Conservation (phyloP, 2,329 filamentous ascomycete genomes). For the Rhinocladiella similis region DNA sequence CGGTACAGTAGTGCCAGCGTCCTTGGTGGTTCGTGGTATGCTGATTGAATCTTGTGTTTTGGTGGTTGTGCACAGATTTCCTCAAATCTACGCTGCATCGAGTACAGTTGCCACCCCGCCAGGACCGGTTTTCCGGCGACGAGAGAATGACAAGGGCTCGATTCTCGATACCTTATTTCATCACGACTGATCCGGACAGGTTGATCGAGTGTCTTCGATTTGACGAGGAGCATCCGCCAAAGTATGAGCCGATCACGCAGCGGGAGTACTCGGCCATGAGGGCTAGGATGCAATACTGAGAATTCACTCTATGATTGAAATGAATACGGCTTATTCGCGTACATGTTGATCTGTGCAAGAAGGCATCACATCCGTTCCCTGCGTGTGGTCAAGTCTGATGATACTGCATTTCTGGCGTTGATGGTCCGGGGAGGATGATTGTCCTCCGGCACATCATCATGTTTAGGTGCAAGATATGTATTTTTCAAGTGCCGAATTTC, state of each 20-base stretch:
- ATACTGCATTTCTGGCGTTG: too few species aligned
- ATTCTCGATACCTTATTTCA: slow-evolving; percentile 63
- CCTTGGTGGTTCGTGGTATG: not conserved
- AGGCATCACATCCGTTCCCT: too few species aligned
- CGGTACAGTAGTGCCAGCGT: not conserved
- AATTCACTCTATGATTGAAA: too few species aligned
- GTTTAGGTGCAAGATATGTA: too few species aligned
- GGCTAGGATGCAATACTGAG: slow-evolving; percentile 34
- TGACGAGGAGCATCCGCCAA: slow-evolving; percentile 44
- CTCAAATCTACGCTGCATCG: slow-evolving; percentile 57
- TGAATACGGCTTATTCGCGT: too few species aligned
- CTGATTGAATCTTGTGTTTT: too few species aligned
- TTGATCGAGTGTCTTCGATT: slow-evolving; percentile 54
- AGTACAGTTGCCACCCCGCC: slow-evolving; percentile 48
- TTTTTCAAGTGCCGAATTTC: too few species aligned
- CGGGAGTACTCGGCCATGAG: slow-evolving; percentile 40
- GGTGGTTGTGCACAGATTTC: slow-evolving; percentile 36
- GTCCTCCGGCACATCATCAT: too few species aligned
- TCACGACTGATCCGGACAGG: slow-evolving; percentile 51
- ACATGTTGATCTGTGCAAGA: too few species aligned
- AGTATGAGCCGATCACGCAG: slow-evolving; percentile 53
- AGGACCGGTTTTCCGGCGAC: slow-evolving; percentile 39
- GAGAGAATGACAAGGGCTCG: slow-evolving; percentile 50
- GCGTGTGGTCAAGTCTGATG: too few species aligned
- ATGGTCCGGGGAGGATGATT: not conserved